Evolutionary conservation across 345 rosid genomes (phyloP).

Genomic region (Syzygium aromaticum): DNA sequence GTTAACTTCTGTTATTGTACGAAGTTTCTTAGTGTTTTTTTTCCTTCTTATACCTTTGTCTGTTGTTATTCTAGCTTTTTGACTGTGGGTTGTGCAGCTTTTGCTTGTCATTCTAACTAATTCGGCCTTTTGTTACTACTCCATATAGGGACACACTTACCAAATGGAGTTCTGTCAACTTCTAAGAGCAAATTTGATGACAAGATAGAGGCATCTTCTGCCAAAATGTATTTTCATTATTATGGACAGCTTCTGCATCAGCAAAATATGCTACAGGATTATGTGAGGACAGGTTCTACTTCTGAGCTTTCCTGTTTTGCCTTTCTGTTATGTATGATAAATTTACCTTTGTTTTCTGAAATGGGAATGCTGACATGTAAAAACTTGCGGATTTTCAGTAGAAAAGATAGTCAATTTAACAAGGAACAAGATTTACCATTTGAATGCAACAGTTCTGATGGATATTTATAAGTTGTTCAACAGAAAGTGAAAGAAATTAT

Average conservation of each 20-base stretch:
- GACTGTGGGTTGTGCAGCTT: not conserved
- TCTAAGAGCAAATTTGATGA: constrained; percentile 74
- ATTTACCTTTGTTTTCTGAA: not conserved
- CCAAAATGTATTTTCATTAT: constrained; percentile 98
- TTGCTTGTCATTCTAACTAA: not conserved
- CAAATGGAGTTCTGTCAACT: constrained; percentile 45
- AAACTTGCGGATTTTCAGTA: not conserved
- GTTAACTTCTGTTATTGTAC: not conserved
- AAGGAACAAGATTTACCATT: not conserved
- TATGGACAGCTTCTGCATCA: constrained; percentile 95
- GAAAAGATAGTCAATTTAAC: not conserved
- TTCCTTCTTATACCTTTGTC: not conserved
- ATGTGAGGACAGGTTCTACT: constrained; percentile 89
- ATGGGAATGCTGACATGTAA: not conserved
- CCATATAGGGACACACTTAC: constrained; percentile 29
- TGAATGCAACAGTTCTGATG: not conserved
- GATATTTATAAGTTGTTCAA: not conserved
- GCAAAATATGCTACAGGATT: constrained; percentile 98
- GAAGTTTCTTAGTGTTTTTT: not conserved
- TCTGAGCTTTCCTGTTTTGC: not conserved
- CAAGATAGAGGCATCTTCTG: constrained; percentile 86
- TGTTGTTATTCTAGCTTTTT: not conserved
- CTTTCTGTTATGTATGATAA: not conserved
- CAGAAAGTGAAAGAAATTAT: not conserved
- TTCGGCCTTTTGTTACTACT: not conserved